These are phyloP conservation scores for Petrea volubilis DNA, from an alignment of 257 asterid species.

Conservation along the genomic window DNA sequence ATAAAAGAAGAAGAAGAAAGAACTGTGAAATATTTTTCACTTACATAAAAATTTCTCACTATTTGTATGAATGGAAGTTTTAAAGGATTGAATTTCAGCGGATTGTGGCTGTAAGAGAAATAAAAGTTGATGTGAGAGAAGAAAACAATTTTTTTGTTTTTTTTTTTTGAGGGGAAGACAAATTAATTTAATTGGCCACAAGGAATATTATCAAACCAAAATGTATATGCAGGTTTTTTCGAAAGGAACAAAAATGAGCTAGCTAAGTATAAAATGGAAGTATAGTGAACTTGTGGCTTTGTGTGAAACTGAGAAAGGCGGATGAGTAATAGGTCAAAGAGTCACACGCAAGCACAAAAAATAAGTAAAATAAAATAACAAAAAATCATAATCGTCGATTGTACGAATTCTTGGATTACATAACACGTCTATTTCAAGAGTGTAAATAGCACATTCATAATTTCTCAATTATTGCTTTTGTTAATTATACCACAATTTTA, in stretches of 20 bases:
- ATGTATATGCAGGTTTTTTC: neutral
- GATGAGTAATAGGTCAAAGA: conserved; percentile 28
- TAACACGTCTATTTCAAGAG: too few relatives aligned
- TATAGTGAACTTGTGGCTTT: neutral
- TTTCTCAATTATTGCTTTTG: too few relatives aligned
- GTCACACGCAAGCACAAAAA: neutral
- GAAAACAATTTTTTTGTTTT: too few relatives aligned
- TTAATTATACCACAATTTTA: too few relatives aligned
- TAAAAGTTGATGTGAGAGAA: neutral
- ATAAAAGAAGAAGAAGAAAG: too few relatives aligned
- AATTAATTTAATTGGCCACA: conserved; percentile 12
- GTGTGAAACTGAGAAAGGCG: conserved; percentile 6
- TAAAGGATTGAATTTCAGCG: neutral
- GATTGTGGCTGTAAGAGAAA: neutral
- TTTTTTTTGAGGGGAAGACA: too few relatives aligned
- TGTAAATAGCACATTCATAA: too few relatives aligned
- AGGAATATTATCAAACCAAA: conserved; percentile 1
- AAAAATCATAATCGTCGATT: neutral
- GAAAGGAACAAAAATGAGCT: neutral
- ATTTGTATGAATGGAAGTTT: neutral
- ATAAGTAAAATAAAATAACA: neutral
- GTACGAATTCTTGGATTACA: neutral
- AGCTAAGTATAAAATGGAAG: neutral
- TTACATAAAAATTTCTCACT: too few relatives aligned
- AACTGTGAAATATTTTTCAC: too few relatives aligned